phyloP scores from a whole-genome alignment of 306 rosid species.

The Malus sylvestris region DNA sequence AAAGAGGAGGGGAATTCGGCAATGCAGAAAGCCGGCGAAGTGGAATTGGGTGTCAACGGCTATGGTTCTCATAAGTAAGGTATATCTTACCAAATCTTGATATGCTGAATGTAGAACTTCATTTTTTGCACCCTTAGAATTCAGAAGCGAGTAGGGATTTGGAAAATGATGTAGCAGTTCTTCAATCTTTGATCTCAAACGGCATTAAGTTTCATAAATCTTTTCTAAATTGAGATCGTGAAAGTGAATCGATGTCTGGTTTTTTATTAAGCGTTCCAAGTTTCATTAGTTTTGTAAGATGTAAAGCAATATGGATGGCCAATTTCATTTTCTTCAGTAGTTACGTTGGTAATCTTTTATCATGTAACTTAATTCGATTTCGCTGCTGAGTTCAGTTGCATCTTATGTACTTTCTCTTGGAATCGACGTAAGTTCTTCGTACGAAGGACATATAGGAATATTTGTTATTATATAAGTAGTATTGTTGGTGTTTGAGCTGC shows the following conservation, averaged over 20 bases:
- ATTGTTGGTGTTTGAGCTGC: background rate
- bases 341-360: background rate
- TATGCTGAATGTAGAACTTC: background rate
- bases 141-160: constrained; percentile 4
- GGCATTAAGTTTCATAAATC: too few relatives aligned
- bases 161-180: background rate
- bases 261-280: too few relatives aligned
- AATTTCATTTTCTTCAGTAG: background rate
- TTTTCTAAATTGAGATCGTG: too few relatives aligned
- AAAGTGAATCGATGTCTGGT: too few relatives aligned
- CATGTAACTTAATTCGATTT: background rate
- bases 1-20: constrained; percentile 30
- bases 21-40: constrained; percentile 21
- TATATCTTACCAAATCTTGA: constrained; percentile 9
- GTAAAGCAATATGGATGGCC: too few relatives aligned
- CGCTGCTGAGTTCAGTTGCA: background rate
- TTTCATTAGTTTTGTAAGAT: too few relatives aligned
- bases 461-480: background rate
- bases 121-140: background rate
- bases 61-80: constrained; percentile 32
- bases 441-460: too few relatives aligned
- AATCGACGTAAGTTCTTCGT: too few relatives aligned
- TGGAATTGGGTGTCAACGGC: constrained; percentile 51
- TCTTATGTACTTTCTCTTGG: too few relatives aligned
- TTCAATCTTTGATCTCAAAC: too few relatives aligned